These are phyloP conservation scores for Candida chauliodis DNA, from an alignment of 805 yeast genomes.

Conservation along the genomic window DNA sequence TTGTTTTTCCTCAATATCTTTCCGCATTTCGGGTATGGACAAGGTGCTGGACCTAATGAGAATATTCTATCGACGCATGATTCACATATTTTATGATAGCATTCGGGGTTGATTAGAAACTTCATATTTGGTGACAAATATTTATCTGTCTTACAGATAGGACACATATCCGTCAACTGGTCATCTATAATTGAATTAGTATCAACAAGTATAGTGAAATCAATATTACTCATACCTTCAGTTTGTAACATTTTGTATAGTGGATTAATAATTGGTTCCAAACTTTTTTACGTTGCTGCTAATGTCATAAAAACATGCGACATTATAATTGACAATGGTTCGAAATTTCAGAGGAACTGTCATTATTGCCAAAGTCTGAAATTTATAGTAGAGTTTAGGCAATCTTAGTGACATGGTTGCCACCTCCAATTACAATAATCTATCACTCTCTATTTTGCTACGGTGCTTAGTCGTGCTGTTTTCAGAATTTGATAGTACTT, in stretches of 20 bases:
- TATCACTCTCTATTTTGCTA: too few relatives aligned
- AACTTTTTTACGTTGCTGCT: not conserved
- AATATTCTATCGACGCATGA: slow-evolving; percentile 95
- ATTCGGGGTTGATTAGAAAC: slow-evolving; percentile 92
- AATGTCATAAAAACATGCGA: not conserved
- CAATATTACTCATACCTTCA: slow-evolving; percentile 12
- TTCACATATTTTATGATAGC: slow-evolving; percentile 96
- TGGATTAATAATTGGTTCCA: not conserved
- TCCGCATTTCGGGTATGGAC: slow-evolving; percentile 91
- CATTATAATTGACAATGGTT: not conserved
- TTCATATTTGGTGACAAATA: slow-evolving; percentile 91
- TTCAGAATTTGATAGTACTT: not conserved
- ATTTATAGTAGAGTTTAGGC: too few relatives aligned
- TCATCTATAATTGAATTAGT: slow-evolving; percentile 33
- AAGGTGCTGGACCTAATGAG: slow-evolving; percentile 92
- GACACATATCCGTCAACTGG: slow-evolving; percentile 78
- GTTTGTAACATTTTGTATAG: slow-evolving; percentile 7
- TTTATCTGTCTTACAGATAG: slow-evolving; percentile 93
- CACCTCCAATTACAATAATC: too few relatives aligned
- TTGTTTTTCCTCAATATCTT: slow-evolving; percentile 81
- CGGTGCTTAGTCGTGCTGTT: not conserved
- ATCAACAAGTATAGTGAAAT: not conserved
- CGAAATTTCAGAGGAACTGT: too few relatives aligned
- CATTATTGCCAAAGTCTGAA: too few relatives aligned
- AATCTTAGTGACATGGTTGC: too few relatives aligned